Percentiles rank a stretch among this genome's conserved stretches.
These are phyloP conservation scores for Trifolium repens DNA, from an alignment of 306 rosid species.

Conservation along the genomic window DNA sequence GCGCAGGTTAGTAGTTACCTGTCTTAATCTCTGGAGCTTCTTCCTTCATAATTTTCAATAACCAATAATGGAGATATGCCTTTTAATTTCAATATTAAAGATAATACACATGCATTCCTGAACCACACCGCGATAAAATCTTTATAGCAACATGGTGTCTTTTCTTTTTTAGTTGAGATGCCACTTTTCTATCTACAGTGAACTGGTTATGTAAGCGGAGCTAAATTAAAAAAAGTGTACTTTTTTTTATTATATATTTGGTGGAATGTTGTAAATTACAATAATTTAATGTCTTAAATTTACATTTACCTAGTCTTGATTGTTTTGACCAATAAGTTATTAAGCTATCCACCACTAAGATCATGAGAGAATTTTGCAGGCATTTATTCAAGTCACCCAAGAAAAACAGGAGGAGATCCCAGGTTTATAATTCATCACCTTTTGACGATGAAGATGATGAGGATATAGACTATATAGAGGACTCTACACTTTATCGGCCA, in stretches of 20 bases:
- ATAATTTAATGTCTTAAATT: slow-evolving; percentile 15
- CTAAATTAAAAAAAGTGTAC: not conserved
- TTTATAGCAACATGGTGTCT: not conserved
- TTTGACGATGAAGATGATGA: slow-evolving; percentile 59
- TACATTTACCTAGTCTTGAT: slow-evolving; percentile 13
- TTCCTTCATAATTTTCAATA: slow-evolving; percentile 19
- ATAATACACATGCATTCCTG: not conserved
- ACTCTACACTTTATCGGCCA: slow-evolving; percentile 43
- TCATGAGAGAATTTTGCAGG: slow-evolving; percentile 57
- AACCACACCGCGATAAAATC: slow-evolving; percentile 1
- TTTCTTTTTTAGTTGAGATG: not conserved
- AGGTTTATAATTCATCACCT: slow-evolving; percentile 55
- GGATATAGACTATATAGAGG: slow-evolving; percentile 42
- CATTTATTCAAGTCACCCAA: slow-evolving; percentile 59
- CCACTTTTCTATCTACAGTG: not conserved
- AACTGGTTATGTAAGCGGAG: not conserved
- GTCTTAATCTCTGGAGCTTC: slow-evolving; percentile 30
- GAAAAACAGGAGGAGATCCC: slow-evolving; percentile 57
- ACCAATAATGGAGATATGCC: slow-evolving; percentile 23
- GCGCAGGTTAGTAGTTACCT: slow-evolving; percentile 58
- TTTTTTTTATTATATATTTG: not conserved
- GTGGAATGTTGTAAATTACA: slow-evolving; percentile 23
- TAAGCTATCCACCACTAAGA: slow-evolving; percentile 10
- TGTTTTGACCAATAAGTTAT: slow-evolving; percentile 6
- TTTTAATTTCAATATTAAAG: slow-evolving; percentile 7